These are phyloP conservation scores for Naganishia friedmannii DNA, from an alignment of 768 basidiomycete genomes.

Conservation along the genomic window DNA sequence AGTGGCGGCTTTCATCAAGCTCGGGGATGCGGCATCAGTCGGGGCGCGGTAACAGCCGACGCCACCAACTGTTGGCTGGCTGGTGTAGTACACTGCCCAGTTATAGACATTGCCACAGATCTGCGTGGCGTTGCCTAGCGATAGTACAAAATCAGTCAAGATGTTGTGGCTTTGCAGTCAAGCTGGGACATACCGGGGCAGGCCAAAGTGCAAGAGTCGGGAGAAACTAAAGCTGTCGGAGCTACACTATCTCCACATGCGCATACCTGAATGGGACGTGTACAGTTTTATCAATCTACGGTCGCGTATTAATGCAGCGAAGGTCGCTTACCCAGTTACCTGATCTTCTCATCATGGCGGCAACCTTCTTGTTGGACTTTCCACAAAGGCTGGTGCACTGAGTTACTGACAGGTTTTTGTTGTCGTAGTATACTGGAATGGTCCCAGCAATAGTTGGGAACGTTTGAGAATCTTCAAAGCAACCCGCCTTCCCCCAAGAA, in stretches of 20 bases:
- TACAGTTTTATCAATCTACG: no score
- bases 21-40: background rate
- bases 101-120: constrained; percentile 35
- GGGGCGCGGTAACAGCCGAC: constrained; percentile 14
- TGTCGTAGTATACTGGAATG: constrained; percentile 33
- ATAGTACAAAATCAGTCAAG: background rate
- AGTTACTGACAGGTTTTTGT: constrained; percentile 30
- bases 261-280: background rate
- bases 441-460: constrained; percentile 23
- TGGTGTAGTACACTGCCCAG: constrained; percentile 34
- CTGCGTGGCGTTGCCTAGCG: background rate
- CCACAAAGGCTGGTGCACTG: constrained; percentile 33
- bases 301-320: background rate
- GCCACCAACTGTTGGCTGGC: background rate
- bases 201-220: constrained; percentile 28
- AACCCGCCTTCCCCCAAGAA: constrained; percentile 41
- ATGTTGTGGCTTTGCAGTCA: background rate
- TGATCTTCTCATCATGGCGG: constrained; percentile 27
- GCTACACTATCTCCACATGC: constrained; percentile 16
- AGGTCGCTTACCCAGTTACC: constrained; percentile 6
- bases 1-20: constrained; percentile 29
- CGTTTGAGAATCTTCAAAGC: constrained; percentile 32
- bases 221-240: constrained; percentile 16
- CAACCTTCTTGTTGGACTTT: constrained; percentile 32
- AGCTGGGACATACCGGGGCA: constrained; percentile 28